Percentiles rank a stretch among this genome's conserved stretches.
phyloP scores from a whole-genome alignment of 1,284 basidiomycete species.

The Trametes pubescens region DNA sequence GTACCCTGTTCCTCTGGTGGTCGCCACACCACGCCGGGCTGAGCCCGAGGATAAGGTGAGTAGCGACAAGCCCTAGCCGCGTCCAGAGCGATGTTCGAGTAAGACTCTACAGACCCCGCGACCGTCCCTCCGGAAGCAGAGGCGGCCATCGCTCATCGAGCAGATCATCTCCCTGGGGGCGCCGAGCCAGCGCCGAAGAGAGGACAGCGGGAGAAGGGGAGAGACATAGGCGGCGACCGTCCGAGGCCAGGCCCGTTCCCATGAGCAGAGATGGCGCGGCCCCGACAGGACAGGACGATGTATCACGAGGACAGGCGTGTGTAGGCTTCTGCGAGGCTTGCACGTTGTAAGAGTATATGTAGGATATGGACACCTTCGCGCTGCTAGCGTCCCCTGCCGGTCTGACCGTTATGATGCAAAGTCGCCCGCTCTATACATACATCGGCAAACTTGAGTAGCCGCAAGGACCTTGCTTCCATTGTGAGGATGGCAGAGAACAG shows the following conservation, averaged over 20 bases:
- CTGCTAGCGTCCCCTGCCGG: too few species aligned
- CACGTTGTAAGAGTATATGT: conserved; percentile 18
- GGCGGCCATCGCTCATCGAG: conserved; percentile 32
- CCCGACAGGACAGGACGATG: background rate
- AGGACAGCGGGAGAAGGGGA: conserved; percentile 23
- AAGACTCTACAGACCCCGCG: conserved; percentile 12
- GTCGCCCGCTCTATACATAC: background rate
- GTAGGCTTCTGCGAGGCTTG: conserved; percentile 12
- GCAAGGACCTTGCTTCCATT: background rate
- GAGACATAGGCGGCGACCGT: conserved; percentile 5
- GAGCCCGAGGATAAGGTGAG: conserved; percentile 29
- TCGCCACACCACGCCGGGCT: conserved; percentile 29
- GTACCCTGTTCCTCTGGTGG: conserved; percentile 36
- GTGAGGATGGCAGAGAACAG: background rate
- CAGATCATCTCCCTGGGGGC: conserved; percentile 28
- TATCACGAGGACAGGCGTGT: conserved; percentile 11
- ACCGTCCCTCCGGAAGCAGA: conserved; percentile 30
- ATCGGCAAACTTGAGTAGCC: background rate
- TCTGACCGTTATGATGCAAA: too few species aligned
- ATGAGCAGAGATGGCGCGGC: conserved; percentile 8
- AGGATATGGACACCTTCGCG: conserved; percentile 3
- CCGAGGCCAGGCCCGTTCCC: conserved; percentile 7
- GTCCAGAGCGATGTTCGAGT: conserved; percentile 16
- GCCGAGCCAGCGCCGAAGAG: conserved; percentile 24
- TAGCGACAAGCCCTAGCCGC: conserved; percentile 7